These are phyloP conservation scores for Datura wrightii DNA, from an alignment of 257 asterid species.

Conservation along the genomic window DNA sequence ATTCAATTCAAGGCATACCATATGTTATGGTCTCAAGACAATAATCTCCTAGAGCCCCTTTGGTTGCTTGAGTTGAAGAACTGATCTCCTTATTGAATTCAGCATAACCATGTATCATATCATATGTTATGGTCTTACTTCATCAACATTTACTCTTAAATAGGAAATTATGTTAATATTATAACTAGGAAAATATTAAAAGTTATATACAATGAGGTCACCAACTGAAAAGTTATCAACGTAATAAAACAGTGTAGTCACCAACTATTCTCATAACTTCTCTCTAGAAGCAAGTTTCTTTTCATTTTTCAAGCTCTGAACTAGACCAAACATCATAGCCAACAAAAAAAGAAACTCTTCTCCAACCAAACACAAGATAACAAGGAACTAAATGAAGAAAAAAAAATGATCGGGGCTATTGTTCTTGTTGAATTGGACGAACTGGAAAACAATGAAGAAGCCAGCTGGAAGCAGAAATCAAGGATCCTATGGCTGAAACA, in stretches of 20 bases:
- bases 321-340: conserved; percentile 44
- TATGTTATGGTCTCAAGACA: no score
- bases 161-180: neutral
- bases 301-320: conserved; percentile 65
- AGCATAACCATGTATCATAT: neutral
- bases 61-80: no score
- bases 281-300: conserved; percentile 73
- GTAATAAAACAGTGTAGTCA: neutral
- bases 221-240: neutral
- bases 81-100: no score
- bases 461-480: no score
- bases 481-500: no score
- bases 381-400: no score
- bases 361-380: neutral
- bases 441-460: no score
- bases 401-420: no score
- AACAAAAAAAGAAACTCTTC: conserved; percentile 46
- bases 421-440: no score
- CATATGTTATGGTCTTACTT: neutral
- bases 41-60: no score
- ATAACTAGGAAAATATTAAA: neutral
- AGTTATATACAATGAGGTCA: neutral
- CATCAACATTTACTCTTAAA: conserved; percentile 2
- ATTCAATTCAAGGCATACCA: neutral
- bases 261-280: conserved; percentile 59